Percentiles rank a stretch among this genome's conserved stretches.
Evolutionary conservation across 2,329 filamentous ascomycete genomes (phyloP).

Genomic region (Exophiala viscosa): DNA sequence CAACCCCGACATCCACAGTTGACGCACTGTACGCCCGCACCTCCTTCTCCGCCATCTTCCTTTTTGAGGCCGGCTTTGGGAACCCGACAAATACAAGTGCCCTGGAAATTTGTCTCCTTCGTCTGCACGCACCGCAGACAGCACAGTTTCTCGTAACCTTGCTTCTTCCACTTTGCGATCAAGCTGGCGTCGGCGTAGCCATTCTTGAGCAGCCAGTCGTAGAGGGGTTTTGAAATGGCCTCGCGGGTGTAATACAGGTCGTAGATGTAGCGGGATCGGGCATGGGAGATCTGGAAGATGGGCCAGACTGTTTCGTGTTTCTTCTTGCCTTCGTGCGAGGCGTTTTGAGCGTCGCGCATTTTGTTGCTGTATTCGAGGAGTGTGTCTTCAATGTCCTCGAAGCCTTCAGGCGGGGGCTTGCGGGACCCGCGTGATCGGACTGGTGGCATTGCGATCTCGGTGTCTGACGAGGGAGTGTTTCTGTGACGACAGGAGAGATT

Average conservation of each 20-base stretch:
- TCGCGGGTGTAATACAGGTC: conserved; percentile 98
- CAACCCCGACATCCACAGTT: conserved; percentile 93
- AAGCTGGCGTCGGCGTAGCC: conserved; percentile 90
- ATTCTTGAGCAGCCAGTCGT: conserved; percentile 96
- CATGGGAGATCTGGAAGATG: conserved; percentile 91
- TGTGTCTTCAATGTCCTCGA: conserved; percentile 66
- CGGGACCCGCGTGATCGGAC: conserved; percentile 55
- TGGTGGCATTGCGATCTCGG: conserved; percentile 52
- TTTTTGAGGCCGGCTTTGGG: conserved; percentile 87
- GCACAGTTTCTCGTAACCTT: conserved; percentile 97
- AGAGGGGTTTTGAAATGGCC: conserved; percentile 85
- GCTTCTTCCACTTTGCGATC: conserved; percentile 99
- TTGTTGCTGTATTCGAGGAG: conserved; percentile 64
- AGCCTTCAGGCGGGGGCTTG: conserved; percentile 63
- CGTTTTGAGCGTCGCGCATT: conserved; percentile 81
- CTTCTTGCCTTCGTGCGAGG: conserved; percentile 71
- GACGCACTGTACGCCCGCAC: conserved; percentile 73
- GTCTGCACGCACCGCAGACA: conserved; percentile 95
- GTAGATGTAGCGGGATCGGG: conserved; percentile 81
- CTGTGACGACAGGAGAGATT: no score
- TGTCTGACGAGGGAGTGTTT: no score
- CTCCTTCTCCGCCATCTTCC: conserved; percentile 41
- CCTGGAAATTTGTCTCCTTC: conserved; percentile 99
- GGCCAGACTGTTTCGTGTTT: conserved; percentile 95
- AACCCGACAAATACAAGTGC: conserved; percentile 94